Conservation (phyloP, 164 flowering plant genomes). For the Berberis vulgaris region DNA sequence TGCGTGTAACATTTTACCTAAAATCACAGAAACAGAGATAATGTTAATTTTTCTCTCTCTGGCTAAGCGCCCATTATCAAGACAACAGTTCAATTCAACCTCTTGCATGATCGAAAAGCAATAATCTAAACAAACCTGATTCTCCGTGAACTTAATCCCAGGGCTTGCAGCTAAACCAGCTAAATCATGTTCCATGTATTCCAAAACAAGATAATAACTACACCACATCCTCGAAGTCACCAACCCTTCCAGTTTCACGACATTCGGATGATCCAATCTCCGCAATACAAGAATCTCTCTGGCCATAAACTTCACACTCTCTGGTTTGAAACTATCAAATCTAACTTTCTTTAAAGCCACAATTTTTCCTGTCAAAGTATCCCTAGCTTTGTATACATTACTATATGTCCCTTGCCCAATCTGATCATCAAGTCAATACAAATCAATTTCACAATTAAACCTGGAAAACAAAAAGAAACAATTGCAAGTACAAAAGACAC, state of each 20-base stretch:
- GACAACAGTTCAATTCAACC: background rate
- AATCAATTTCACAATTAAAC: background rate
- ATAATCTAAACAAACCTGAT: slow-evolving; percentile 19
- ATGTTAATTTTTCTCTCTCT: no score
- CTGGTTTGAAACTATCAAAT: slow-evolving; percentile 46
- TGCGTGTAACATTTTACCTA: slow-evolving; percentile 44
- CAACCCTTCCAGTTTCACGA: slow-evolving; percentile 29
- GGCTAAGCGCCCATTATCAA: no score
- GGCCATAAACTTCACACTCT: slow-evolving; percentile 77
- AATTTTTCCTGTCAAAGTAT: slow-evolving; percentile 32
- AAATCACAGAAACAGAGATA: no score
- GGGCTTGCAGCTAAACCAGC: slow-evolving; percentile 92
- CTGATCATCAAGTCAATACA: slow-evolving; percentile 9
- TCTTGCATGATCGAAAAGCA: background rate
- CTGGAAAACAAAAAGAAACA: background rate
- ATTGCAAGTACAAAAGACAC: background rate
- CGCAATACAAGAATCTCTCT: slow-evolving; percentile 67
- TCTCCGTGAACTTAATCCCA: slow-evolving; percentile 27
- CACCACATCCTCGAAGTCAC: slow-evolving; percentile 58
- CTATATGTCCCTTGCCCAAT: slow-evolving; percentile 80
- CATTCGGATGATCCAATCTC: slow-evolving; percentile 30
- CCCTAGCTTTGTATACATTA: slow-evolving; percentile 78
- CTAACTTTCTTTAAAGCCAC: slow-evolving; percentile 52
- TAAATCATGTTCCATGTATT: slow-evolving; percentile 91
- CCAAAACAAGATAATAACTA: slow-evolving; percentile 44